Percentiles rank a stretch among this genome's conserved stretches.
phyloP scores from a whole-genome alignment of 768 basidiomycete genomes.

The Termitomyces heimii region DNA sequence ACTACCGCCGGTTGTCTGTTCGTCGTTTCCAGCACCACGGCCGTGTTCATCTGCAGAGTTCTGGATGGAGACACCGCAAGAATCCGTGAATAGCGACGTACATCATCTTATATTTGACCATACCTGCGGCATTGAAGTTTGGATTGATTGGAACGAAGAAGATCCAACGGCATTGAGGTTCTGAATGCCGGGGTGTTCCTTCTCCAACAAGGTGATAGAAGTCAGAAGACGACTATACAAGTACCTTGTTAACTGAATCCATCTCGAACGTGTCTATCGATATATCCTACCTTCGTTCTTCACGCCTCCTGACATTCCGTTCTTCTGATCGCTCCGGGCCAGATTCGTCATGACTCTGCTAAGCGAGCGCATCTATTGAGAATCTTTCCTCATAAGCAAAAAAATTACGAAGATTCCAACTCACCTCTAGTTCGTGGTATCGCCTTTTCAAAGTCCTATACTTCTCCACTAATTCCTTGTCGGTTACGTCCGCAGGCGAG shows the following conservation, averaged over 20 bases:
- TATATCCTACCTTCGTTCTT: constrained; percentile 55
- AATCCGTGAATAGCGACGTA: constrained; percentile 37
- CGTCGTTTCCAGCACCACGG: background rate
- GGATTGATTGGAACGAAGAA: constrained; percentile 28
- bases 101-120: constrained; percentile 37
- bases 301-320: constrained; percentile 53
- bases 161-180: constrained; percentile 11
- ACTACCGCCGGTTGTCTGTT: background rate
- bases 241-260: background rate
- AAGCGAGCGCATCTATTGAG: constrained; percentile 18
- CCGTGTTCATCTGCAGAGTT: background rate
- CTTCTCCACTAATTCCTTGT: constrained; percentile 52
- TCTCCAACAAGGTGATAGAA: constrained; percentile 58
- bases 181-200: constrained; percentile 25
- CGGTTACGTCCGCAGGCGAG: constrained; percentile 27
- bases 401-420: constrained; percentile 22
- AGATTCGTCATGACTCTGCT: constrained; percentile 56
- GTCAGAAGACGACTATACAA: constrained; percentile 45
- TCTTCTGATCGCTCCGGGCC: constrained; percentile 58
- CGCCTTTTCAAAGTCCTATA: constrained; percentile 60
- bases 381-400: constrained; percentile 19
- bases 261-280: background rate
- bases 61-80: constrained; percentile 35
- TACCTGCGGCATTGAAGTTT: constrained; percentile 44
- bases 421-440: constrained; percentile 64